Conservation (phyloP, 2,329 filamentous ascomycete species). For the Tolypocladium cylindrosporum region DNA sequence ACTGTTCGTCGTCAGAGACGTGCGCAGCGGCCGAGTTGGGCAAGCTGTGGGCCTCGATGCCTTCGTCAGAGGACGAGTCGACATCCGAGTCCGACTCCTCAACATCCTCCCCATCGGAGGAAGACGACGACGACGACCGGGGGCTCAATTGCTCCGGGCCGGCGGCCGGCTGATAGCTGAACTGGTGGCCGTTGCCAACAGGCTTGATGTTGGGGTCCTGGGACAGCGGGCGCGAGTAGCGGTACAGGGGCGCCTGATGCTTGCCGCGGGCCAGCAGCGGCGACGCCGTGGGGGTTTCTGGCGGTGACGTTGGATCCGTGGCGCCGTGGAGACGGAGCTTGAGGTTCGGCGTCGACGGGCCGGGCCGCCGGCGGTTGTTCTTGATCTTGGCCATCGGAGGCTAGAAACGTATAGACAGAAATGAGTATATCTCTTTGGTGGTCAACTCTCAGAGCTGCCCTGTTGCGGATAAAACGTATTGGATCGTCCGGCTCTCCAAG, state of each 20-base stretch:
- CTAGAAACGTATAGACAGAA: slow-evolving; percentile 2
- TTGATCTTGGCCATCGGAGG: slow-evolving; percentile 5
- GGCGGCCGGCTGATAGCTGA: slow-evolving; percentile 27
- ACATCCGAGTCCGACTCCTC: slow-evolving; percentile 11
- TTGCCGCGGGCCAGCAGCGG: slow-evolving; percentile 23
- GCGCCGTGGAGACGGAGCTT: slow-evolving; percentile 21
- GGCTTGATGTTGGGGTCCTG: slow-evolving; percentile 32
- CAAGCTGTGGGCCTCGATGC: neutral
- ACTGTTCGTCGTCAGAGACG: neutral
- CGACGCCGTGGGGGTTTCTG: slow-evolving; percentile 33
- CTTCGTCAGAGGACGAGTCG: slow-evolving; percentile 6
- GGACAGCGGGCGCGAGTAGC: slow-evolving; percentile 17
- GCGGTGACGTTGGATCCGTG: slow-evolving; percentile 33
- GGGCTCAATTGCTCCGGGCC: slow-evolving; percentile 26
- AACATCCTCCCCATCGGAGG: slow-evolving; percentile 9
- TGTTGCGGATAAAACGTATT: neutral
- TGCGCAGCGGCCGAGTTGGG: neutral
- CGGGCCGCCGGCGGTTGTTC: slow-evolving; percentile 16
- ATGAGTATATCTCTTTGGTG: neutral
- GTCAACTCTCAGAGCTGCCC: neutral
- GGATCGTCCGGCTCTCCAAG: neutral
- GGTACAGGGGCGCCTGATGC: slow-evolving; percentile 19
- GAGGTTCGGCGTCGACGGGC: slow-evolving; percentile 32
- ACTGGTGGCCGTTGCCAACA: slow-evolving; percentile 29
- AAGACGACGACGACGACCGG: slow-evolving; percentile 23